Conservation (phyloP, 306 rosid genomes). For the Castanospermum australe region DNA sequence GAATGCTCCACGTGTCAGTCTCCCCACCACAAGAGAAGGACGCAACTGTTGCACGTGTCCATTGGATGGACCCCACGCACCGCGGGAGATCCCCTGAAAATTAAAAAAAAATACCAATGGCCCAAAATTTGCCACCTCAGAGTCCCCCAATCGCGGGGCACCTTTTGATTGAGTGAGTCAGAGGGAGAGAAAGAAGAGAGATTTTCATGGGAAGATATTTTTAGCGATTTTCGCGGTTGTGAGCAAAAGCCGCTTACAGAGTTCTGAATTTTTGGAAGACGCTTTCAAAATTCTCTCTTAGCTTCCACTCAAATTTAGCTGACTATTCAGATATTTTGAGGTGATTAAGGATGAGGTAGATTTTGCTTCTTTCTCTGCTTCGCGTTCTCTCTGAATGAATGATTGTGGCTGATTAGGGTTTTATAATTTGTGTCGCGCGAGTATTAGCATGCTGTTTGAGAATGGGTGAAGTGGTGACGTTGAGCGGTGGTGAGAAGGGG, state of each 20-base stretch:
- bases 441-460: conserved; percentile 34
- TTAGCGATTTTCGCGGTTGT: conserved; percentile 33
- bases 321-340: conserved; percentile 14
- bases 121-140: conserved; percentile 38
- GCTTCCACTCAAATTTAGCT: neutral
- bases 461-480: conserved; percentile 42
- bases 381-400: neutral
- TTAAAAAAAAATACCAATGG: conserved; percentile 33
- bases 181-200: neutral
- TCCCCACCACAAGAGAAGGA: conserved; percentile 24
- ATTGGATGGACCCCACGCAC: conserved; percentile 9
- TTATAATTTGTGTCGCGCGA: neutral
- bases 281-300: neutral
- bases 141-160: conserved; percentile 24
- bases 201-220: conserved; percentile 38
- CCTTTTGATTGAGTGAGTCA: conserved; percentile 37
- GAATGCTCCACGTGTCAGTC: conserved; percentile 30
- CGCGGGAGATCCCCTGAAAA: neutral
- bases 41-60: conserved; percentile 16
- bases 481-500: conserved; percentile 2
- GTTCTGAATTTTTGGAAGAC: neutral
- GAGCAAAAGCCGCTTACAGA: conserved; percentile 15
- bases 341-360: conserved; percentile 13
- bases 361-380: neutral
- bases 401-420: conserved; percentile 21